Evolutionary conservation across 805 yeast genomes (phyloP).

Genomic region (Nakazawaea ernobii): DNA sequence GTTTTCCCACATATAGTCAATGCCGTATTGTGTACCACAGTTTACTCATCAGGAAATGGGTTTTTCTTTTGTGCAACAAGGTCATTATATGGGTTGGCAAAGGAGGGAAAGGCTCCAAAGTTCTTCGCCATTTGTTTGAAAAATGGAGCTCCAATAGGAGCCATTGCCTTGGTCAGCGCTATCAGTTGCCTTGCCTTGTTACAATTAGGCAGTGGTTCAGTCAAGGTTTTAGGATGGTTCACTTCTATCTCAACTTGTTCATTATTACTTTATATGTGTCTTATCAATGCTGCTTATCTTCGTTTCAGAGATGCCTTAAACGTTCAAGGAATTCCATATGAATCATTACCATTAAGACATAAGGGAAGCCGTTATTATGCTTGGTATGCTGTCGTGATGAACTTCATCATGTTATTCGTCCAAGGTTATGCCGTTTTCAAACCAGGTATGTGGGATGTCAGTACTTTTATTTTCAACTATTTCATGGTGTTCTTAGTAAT

Average conservation of each 20-base stretch:
- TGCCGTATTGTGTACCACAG: constrained; percentile 65
- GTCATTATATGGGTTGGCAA: constrained; percentile 63
- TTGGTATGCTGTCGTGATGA: constrained; percentile 15
- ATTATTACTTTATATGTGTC: constrained; percentile 56
- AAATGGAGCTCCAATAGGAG: constrained; percentile 68
- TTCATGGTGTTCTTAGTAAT: constrained; percentile 34
- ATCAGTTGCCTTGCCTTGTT: constrained; percentile 67
- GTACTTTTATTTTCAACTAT: constrained; percentile 33
- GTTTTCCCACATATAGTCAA: constrained; percentile 72
- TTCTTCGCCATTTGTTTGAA: constrained; percentile 57
- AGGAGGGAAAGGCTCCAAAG: constrained; percentile 66
- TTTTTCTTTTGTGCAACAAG: constrained; percentile 66
- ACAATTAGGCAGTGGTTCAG: constrained; percentile 56
- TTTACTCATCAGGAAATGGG: constrained; percentile 80
- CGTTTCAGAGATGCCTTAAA: constrained; percentile 56
- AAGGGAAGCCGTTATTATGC: constrained; percentile 29
- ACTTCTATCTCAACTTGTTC: constrained; percentile 66
- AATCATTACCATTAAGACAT: constrained; percentile 43
- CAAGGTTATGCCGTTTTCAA: constrained; percentile 39
- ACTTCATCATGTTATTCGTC: constrained; percentile 32
- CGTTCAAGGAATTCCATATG: constrained; percentile 44
- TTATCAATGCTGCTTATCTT: constrained; percentile 51
- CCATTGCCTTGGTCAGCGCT: constrained; percentile 45
- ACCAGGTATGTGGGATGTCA: constrained; percentile 31
- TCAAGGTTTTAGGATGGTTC: constrained; percentile 67